phyloP scores from a whole-genome alignment of 345 rosid species.

The Jatropha curcas region DNA sequence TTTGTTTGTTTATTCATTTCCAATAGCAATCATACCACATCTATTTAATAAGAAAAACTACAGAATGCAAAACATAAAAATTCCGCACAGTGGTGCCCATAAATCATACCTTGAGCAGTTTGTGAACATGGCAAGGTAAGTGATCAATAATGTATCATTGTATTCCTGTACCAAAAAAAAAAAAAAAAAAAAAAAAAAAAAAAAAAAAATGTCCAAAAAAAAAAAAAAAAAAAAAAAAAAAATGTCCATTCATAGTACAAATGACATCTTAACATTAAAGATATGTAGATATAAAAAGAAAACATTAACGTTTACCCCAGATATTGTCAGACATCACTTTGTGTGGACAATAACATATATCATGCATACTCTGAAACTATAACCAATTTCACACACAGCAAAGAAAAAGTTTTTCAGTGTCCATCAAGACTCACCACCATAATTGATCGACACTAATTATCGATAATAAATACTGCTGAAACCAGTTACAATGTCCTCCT shows the following conservation, averaged over 20 bases:
- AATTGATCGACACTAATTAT: background rate
- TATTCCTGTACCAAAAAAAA: constrained; percentile 89
- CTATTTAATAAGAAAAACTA: background rate
- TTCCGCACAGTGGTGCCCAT: background rate
- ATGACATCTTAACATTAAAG: background rate
- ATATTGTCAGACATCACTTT: background rate
- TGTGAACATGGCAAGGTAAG: constrained; percentile 90
- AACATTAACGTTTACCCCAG: no score
- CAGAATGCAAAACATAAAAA: background rate
- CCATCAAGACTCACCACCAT: background rate
- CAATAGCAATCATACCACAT: background rate
- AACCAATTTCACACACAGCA: background rate
- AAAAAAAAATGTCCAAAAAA: background rate
- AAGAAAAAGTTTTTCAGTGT: background rate
- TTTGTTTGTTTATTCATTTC: background rate
- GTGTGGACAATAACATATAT: no score
- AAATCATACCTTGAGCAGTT: constrained; percentile 77
- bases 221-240: background rate
- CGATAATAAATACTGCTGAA: background rate
- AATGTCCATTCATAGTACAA: background rate
- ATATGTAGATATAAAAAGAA: background rate
- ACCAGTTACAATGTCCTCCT: background rate
- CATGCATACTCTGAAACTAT: background rate
- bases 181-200: constrained; percentile 10
- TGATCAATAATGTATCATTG: constrained; percentile 77